A percentile compares a stretch with the other conserved stretches of the same genome.
Conservation (phyloP, 78 protist species). For the Isochrysis galbana region DNA sequence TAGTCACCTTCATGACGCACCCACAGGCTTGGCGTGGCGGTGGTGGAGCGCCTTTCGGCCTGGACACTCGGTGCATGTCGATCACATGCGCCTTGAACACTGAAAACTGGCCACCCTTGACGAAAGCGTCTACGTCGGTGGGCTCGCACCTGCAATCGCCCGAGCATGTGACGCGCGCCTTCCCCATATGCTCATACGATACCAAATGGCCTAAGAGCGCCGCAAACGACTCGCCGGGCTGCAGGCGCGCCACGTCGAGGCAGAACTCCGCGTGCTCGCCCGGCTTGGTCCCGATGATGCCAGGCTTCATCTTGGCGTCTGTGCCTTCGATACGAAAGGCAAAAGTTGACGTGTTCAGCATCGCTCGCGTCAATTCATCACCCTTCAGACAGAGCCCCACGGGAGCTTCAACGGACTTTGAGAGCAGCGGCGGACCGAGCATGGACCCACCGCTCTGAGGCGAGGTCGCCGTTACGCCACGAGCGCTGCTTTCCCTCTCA, state of each 20-base stretch:
- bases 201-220: neutral
- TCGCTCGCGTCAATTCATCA: neutral
- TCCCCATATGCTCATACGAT: slow-evolving; percentile 6
- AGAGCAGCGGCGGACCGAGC: neutral
- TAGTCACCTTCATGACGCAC: neutral
- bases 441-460: too few relatives aligned
- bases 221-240: neutral
- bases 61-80: neutral
- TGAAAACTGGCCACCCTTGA: neutral
- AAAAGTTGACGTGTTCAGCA: neutral
- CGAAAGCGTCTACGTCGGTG: neutral
- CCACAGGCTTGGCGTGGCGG: neutral
- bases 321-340: neutral
- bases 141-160: neutral
- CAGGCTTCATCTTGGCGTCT: slow-evolving; percentile 24
- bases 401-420: neutral
- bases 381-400: slow-evolving; percentile 7
- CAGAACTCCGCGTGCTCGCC: neutral
- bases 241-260: neutral
- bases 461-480: too few relatives aligned
- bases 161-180: neutral
- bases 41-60: neutral
- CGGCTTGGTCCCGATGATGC: neutral
- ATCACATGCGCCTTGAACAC: neutral
- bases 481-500: too few relatives aligned